phyloP scores from a whole-genome alignment of 2,329 filamentous ascomycete species.

The Chrysoporthe puriensis region DNA sequence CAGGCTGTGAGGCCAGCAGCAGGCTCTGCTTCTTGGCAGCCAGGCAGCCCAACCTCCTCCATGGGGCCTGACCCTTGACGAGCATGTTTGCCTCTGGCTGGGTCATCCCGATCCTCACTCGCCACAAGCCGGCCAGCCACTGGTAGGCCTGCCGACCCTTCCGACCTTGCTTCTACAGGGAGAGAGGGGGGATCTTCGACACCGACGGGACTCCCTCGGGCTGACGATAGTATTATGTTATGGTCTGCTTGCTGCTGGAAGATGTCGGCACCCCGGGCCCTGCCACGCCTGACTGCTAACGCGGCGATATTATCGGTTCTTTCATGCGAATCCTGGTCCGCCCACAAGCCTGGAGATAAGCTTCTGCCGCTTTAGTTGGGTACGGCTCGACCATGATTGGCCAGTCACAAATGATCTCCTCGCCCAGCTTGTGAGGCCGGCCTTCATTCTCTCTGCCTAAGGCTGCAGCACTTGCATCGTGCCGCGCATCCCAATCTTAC shows the following conservation, averaged over 20 bases:
- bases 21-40: background rate
- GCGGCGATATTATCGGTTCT: conserved; percentile 24
- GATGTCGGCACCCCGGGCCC: background rate
- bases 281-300: background rate
- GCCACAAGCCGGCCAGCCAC: conserved; percentile 21
- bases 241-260: background rate
- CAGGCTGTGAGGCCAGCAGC: background rate
- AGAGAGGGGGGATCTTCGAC: background rate
- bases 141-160: conserved; percentile 1
- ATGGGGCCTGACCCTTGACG: background rate
- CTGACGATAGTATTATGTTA: background rate
- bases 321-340: conserved; percentile 25
- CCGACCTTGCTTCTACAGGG: background rate
- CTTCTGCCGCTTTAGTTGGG: conserved; percentile 12
- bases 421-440: conserved; percentile 19
- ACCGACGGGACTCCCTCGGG: background rate
- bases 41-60: background rate
- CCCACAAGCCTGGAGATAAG: conserved; percentile 28
- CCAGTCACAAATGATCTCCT: conserved; percentile 12
- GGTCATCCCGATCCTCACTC: conserved; percentile 10
- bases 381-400: conserved; percentile 18
- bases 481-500: conserved; percentile 29
- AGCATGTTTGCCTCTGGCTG: conserved; percentile 12
- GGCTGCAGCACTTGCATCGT: conserved; percentile 11
- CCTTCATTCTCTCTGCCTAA: conserved; percentile 15